phyloP scores from a whole-genome alignment of 2,329 filamentous ascomycete genomes.

The Pseudogymnoascus sp. region DNA sequence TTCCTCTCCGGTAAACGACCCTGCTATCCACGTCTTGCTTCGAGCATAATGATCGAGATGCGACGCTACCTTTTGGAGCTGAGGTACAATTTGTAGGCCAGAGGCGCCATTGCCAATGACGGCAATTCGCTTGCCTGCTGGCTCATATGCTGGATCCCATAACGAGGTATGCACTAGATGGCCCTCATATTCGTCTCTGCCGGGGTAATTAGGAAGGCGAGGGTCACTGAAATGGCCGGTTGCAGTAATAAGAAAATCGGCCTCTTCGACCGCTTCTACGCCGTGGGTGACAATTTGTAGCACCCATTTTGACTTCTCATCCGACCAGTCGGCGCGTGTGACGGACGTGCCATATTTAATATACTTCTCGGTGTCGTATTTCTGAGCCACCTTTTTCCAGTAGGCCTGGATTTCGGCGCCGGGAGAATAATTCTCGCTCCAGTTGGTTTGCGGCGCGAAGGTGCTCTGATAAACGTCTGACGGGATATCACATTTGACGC shows the following conservation, averaged over 20 bases:
- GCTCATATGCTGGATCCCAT: constrained; percentile 45
- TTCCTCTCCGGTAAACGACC: constrained; percentile 48
- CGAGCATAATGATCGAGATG: constrained; percentile 57
- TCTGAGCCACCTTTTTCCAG: constrained; percentile 51
- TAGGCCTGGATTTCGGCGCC: constrained; percentile 58
- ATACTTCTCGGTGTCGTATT: constrained; percentile 53
- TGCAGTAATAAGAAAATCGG: constrained; percentile 39
- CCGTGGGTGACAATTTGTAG: constrained; percentile 25
- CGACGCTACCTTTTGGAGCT: constrained; percentile 38
- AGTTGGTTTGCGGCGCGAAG: constrained; percentile 56
- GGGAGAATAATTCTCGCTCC: constrained; percentile 58
- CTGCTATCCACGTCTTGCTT: constrained; percentile 57
- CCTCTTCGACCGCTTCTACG: constrained; percentile 30
- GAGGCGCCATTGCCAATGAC: constrained; percentile 55
- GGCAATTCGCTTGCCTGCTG: constrained; percentile 41
- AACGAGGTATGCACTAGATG: constrained; percentile 48
- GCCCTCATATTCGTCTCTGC: constrained; percentile 42
- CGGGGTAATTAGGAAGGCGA: constrained; percentile 7
- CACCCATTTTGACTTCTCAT: constrained; percentile 23
- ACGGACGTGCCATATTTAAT: constrained; percentile 36
- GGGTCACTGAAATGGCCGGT: constrained; percentile 21
- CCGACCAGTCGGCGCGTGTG: constrained; percentile 23
- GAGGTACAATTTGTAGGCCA: constrained; percentile 48
- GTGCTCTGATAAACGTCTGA: constrained; percentile 61
- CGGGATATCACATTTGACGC: constrained; percentile 60